A percentile compares a stretch with the other conserved stretches of the same genome.
phyloP scores from a whole-genome alignment of 805 yeast genomes.

The Nakazawaea ernobii region DNA sequence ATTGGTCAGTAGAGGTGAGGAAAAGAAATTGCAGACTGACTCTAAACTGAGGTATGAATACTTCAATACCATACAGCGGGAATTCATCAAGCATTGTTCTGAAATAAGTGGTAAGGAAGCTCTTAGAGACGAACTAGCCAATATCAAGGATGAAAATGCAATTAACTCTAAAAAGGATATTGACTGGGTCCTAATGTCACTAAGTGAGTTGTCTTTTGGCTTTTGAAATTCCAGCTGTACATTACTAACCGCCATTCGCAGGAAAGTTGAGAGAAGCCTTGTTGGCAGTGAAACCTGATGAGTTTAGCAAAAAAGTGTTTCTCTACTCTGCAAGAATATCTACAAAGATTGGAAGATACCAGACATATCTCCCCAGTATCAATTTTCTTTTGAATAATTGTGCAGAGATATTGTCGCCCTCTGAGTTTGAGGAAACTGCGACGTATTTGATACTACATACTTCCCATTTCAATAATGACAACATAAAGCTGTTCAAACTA shows the following conservation, averaged over 20 bases:
- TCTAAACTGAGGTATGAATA: constrained; percentile 33
- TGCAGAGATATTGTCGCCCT: constrained; percentile 17
- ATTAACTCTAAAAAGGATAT: constrained; percentile 6
- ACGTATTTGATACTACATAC: constrained; percentile 39
- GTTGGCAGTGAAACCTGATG: constrained; percentile 29
- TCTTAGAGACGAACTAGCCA: not conserved
- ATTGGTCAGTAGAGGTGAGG: constrained; percentile 57
- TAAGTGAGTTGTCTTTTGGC: constrained; percentile 12
- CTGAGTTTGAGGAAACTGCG: constrained; percentile 35
- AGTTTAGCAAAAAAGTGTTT: constrained; percentile 40
- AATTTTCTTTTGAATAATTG: constrained; percentile 29
- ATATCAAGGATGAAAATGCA: not conserved
- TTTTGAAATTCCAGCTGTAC: not conserved
- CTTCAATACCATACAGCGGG: constrained; percentile 30
- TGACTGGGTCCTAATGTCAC: constrained; percentile 30
- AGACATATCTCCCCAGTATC: constrained; percentile 51
- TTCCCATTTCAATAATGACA: constrained; percentile 32
- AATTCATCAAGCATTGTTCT: constrained; percentile 27
- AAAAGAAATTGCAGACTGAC: constrained; percentile 39
- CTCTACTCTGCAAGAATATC: constrained; percentile 42
- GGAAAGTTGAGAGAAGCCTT: constrained; percentile 55
- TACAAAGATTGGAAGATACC: constrained; percentile 40
- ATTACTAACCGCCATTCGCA: constrained; percentile 3
- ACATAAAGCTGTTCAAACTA: constrained; percentile 26
- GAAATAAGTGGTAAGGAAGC: constrained; percentile 13